Evolutionary conservation across 805 yeast species (phyloP).

Genomic region (Kluyveromyces lactis): DNA sequence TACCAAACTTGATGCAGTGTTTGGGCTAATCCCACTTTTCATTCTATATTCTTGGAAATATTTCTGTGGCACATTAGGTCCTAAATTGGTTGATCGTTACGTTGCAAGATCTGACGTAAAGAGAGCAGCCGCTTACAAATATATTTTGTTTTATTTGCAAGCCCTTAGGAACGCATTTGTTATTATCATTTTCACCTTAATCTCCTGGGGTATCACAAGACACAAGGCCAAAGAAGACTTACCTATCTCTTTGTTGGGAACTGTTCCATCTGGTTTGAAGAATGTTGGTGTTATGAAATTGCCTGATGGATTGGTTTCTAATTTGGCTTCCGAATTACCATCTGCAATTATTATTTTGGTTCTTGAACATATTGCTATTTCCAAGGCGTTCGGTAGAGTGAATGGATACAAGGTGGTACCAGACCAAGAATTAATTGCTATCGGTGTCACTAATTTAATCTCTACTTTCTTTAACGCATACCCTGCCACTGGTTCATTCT

Average conservation of each 20-base stretch:
- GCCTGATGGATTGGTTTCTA: conserved; percentile 49
- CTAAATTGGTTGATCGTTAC: conserved; percentile 52
- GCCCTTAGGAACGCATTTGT: conserved; percentile 78
- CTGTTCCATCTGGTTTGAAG: conserved; percentile 73
- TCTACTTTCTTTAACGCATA: conserved; percentile 92
- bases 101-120: conserved; percentile 16
- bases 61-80: conserved; percentile 43
- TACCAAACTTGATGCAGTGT: conserved; percentile 76
- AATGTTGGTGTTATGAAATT: conserved; percentile 67
- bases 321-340: conserved; percentile 72
- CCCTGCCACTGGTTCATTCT: conserved; percentile 94
- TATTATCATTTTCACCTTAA: conserved; percentile 72
- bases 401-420: conserved; percentile 88
- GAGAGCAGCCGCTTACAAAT: conserved; percentile 21
- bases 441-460: conserved; percentile 82
- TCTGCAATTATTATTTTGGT: conserved; percentile 76
- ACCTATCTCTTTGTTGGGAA: conserved; percentile 54
- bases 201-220: conserved; percentile 67
- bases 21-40: conserved; percentile 70
- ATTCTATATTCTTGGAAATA: conserved; percentile 69
- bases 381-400: conserved; percentile 88
- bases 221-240: conserved; percentile 34
- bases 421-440: conserved; percentile 89
- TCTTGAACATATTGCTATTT: conserved; percentile 86
- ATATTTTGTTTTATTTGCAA: conserved; percentile 56